Evolutionary conservation across 345 rosid genomes (phyloP).

Genomic region (Citrus mangshanensis): DNA sequence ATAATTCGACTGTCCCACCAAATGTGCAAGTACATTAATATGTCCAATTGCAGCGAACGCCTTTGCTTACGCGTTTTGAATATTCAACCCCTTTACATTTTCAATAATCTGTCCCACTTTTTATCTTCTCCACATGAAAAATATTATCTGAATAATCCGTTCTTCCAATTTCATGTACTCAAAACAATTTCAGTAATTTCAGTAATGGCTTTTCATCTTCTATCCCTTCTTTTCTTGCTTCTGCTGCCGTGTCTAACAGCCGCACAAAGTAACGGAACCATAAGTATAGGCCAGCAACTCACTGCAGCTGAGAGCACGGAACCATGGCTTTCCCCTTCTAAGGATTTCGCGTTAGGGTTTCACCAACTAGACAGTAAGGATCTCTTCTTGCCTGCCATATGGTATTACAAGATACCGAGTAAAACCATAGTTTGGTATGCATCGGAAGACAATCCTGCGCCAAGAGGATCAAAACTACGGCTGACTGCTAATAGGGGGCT

Average conservation of each 20-base stretch:
- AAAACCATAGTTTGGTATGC: slow-evolving; percentile 34
- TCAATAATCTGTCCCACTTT: neutral
- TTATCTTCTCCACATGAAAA: no score
- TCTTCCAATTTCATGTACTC: neutral
- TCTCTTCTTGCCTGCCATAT: slow-evolving; percentile 32
- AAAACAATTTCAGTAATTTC: neutral
- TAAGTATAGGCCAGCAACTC: neutral
- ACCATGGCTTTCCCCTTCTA: slow-evolving; percentile 29
- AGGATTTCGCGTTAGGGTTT: slow-evolving; percentile 37
- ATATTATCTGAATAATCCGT: no score
- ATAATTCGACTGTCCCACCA: neutral
- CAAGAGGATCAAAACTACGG: slow-evolving; percentile 21
- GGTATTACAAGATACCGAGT: slow-evolving; percentile 29
- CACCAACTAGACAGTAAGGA: slow-evolving; percentile 4
- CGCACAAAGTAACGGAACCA: neutral
- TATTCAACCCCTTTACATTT: neutral
- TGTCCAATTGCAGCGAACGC: neutral
- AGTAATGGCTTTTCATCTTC: neutral
- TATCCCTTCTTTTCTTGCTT: neutral
- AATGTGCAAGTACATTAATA: neutral
- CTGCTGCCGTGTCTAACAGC: neutral
- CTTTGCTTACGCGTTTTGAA: neutral
- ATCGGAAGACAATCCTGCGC: slow-evolving; percentile 14
- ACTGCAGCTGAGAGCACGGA: neutral
- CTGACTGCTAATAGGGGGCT: slow-evolving; percentile 20